A percentile compares a stretch with the other conserved stretches of the same genome.
These are phyloP conservation scores for Dactylonectria estremocensis DNA, from an alignment of 2,329 filamentous ascomycete species.

Conservation along the genomic window DNA sequence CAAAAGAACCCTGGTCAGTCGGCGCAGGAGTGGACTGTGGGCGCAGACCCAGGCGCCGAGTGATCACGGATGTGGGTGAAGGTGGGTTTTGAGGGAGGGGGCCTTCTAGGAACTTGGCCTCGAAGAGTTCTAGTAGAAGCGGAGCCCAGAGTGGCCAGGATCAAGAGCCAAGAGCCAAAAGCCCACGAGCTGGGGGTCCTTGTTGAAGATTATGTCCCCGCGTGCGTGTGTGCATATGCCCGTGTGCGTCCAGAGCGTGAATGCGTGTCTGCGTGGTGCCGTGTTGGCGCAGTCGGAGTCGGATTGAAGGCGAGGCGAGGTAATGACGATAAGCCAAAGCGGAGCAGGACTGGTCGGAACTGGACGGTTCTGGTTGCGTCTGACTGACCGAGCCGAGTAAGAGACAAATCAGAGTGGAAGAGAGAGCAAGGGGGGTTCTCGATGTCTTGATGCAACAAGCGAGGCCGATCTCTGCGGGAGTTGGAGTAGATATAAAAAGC, in stretches of 20 bases:
- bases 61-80: constrained; percentile 43
- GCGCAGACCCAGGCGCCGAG: constrained; percentile 20
- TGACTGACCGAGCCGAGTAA: not conserved
- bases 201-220: not conserved
- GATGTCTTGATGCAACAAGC: constrained; percentile 37
- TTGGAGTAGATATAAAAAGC: constrained; percentile 21
- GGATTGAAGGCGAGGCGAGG: constrained; percentile 1
- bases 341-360: not conserved
- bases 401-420: constrained; percentile 16
- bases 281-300: not conserved
- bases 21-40: constrained; percentile 18
- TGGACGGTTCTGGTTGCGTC: constrained; percentile 11
- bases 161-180: not conserved
- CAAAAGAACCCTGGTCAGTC: constrained; percentile 29
- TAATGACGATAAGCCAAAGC: not conserved
- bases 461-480: constrained; percentile 43
- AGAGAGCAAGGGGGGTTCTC: constrained; percentile 29
- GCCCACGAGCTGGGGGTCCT: not conserved
- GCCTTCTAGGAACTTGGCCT: constrained; percentile 36
- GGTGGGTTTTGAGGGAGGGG: constrained; percentile 45
- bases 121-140: constrained; percentile 43
- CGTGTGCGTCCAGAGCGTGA: not conserved
- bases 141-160: constrained; percentile 24
- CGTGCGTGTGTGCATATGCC: not conserved
- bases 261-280: constrained; percentile 1